Evolutionary conservation across 2,329 filamentous ascomycete species (phyloP).

Genomic region (Graphilbum fragrans): DNA sequence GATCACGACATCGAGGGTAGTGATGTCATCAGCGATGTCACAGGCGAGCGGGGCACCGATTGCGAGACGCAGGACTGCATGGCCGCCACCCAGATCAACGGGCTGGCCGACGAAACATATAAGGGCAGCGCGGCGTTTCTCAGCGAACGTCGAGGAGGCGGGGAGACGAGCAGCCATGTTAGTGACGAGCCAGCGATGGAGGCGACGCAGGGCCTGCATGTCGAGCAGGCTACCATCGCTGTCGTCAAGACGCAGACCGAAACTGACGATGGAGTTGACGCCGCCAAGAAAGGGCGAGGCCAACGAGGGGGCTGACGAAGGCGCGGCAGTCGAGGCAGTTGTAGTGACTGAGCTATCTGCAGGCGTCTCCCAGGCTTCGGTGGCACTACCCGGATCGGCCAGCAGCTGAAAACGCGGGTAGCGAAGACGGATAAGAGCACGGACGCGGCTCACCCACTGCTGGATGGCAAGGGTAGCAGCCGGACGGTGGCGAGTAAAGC

Average conservation of each 20-base stretch:
- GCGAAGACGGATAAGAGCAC: neutral
- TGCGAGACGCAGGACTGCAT: slow-evolving; percentile 3
- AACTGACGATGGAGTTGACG: slow-evolving; percentile 6
- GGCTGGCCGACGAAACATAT: slow-evolving; percentile 3
- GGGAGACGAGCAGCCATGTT: neutral
- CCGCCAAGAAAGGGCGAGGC: slow-evolving; percentile 2
- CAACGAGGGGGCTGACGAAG: no score
- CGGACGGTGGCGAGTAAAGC: neutral
- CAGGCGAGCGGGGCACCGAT: slow-evolving; percentile 5
- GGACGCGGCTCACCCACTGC: slow-evolving; percentile 1
- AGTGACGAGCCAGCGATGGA: slow-evolving; percentile 5
- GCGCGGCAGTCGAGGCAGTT: no score
- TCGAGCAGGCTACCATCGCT: neutral
- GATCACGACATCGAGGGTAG: slow-evolving; percentile 1
- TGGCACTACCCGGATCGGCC: neutral
- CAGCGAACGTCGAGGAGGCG: neutral
- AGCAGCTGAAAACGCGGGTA: slow-evolving; percentile 1
- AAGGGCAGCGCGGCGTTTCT: neutral
- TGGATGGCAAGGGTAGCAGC: neutral
- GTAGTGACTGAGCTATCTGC: no score
- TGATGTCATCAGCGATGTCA: slow-evolving; percentile 3
- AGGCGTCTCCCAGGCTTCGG: neutral
- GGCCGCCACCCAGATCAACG: slow-evolving; percentile 4
- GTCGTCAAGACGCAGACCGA: neutral
- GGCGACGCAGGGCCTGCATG: neutral